Evolutionary conservation across 371 early-diverging fungal species (phyloP).

Genomic region (Mucor piriformis): DNA sequence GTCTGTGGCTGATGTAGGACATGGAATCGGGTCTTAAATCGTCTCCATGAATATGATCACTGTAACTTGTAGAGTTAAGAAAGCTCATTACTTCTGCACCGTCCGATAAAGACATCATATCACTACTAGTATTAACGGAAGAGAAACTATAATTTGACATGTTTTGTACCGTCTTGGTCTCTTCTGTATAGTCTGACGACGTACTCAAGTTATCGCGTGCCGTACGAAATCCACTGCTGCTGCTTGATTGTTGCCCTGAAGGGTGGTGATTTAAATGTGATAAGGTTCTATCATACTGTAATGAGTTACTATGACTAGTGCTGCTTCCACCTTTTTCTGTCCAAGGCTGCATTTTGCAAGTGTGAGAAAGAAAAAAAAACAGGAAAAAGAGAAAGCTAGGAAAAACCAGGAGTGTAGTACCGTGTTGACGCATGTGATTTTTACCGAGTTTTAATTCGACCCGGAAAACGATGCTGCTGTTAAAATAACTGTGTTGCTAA

Average conservation of each 20-base stretch:
- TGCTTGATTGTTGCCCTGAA: constrained; percentile 2
- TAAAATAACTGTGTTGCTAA: too few relatives aligned
- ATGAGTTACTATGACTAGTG: neutral
- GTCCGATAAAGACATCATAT: constrained; percentile 9
- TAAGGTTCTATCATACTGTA: constrained; percentile 20
- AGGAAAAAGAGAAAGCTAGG: neutral
- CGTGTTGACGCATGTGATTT: too few relatives aligned
- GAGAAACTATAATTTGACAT: neutral
- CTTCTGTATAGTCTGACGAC: neutral
- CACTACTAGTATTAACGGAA: neutral
- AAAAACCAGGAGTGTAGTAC: neutral
- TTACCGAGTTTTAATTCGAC: too few relatives aligned
- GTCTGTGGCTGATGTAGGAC: constrained; percentile 30
- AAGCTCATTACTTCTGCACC: constrained; percentile 37
- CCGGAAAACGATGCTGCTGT: too few relatives aligned
- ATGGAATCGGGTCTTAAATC: constrained; percentile 33
- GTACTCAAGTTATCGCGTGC: neutral
- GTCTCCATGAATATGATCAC: constrained; percentile 36
- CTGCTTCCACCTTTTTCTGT: constrained; percentile 12
- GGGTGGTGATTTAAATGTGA: constrained; percentile 6
- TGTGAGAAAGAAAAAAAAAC: neutral
- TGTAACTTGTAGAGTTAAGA: constrained; percentile 34
- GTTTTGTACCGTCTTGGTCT: neutral
- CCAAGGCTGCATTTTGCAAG: constrained; percentile 27
- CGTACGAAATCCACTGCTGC: constrained; percentile 6